phyloP scores from a whole-genome alignment of 345 rosid species.

The Euphorbia lathyris region DNA sequence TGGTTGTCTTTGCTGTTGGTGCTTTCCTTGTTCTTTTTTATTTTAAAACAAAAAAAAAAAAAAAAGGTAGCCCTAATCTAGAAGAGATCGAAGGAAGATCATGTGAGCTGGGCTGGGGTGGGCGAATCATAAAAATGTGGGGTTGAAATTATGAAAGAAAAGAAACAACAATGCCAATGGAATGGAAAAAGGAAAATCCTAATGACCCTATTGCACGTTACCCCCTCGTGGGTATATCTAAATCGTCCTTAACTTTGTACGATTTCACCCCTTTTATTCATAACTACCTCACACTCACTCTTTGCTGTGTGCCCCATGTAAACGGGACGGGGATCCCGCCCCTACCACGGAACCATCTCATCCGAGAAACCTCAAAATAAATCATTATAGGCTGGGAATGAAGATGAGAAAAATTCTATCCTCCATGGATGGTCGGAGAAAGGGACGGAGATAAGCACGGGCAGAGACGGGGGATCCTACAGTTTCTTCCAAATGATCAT shows the following conservation, averaged over 20 bases:
- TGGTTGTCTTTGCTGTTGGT: conserved; percentile 67
- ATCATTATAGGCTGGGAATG: too few relatives aligned
- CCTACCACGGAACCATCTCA: too few relatives aligned
- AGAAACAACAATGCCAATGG: conserved; percentile 19
- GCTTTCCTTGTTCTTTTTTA: conserved; percentile 26
- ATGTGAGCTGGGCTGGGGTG: conserved; percentile 8
- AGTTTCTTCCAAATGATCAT: too few relatives aligned
- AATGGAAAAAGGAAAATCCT: conserved; percentile 14
- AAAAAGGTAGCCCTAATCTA: conserved; percentile 16
- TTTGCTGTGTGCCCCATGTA: conserved; percentile 1
- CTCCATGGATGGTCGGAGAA: too few relatives aligned
- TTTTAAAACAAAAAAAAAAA: not conserved
- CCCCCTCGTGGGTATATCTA: conserved; percentile 48
- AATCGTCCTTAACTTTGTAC: conserved; percentile 35
- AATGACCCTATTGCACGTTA: conserved; percentile 41
- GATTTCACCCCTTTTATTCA: conserved; percentile 26
- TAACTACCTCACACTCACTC: conserved; percentile 32
- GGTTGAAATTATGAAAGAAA: conserved; percentile 17
- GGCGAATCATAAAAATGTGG: conserved; percentile 32
- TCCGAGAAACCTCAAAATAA: too few relatives aligned
- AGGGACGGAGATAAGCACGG: too few relatives aligned
- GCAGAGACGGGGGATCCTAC: too few relatives aligned
- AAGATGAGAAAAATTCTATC: too few relatives aligned
- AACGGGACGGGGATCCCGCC: too few relatives aligned
- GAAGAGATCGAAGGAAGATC: conserved; percentile 18